phyloP scores from a whole-genome alignment of 305 asterid species.

The Solanum aculeatissimum region DNA sequence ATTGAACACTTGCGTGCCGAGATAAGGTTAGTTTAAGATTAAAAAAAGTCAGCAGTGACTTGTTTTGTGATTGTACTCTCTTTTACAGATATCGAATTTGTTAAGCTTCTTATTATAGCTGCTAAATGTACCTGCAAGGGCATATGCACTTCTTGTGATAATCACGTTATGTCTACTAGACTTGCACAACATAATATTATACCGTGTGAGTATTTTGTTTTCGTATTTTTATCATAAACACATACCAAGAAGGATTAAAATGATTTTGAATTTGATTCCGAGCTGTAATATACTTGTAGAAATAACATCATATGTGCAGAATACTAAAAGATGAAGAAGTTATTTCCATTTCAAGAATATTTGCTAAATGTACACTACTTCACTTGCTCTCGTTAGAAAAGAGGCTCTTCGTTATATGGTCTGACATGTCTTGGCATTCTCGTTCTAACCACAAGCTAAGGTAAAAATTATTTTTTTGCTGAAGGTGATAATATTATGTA shows the following conservation, averaged over 20 bases:
- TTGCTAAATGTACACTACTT: not conserved
- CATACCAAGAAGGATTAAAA: not conserved
- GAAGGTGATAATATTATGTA: not conserved
- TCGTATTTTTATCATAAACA: not conserved
- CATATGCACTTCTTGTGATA: not conserved
- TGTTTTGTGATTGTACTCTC: not conserved
- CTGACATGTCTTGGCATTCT: not conserved
- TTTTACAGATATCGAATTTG: not conserved
- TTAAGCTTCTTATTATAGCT: not conserved
- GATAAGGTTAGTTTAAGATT: constrained; percentile 45
- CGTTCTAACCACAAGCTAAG: not conserved
- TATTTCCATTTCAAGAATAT: not conserved
- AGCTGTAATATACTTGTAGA: not conserved
- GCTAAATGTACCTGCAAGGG: not conserved
- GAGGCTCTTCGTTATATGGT: not conserved
- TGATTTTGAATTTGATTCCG: not conserved
- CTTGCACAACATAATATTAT: not conserved
- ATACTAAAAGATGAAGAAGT: not conserved
- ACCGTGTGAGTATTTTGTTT: not conserved
- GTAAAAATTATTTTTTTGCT: not conserved
- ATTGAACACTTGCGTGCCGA: constrained; percentile 84
- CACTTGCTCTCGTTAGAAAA: not conserved
- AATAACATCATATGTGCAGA: not conserved
- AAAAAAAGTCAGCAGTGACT: not conserved
- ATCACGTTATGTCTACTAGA: not conserved